Conservation (phyloP, 139 green algal species). For the Auxenochlorella protothecoides region DNA sequence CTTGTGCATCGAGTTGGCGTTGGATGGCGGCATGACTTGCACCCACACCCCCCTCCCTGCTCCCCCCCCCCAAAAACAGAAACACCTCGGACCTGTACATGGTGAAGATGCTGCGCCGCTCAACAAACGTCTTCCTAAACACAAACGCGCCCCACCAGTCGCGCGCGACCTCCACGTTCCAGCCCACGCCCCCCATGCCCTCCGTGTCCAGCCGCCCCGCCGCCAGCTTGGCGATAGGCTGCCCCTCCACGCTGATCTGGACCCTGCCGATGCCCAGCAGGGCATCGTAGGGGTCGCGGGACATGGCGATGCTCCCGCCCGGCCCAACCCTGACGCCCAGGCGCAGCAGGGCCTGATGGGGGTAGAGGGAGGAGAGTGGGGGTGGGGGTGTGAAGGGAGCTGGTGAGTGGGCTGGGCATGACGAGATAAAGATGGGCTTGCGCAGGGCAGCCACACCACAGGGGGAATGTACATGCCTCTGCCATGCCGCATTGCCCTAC, state of each 20-base stretch:
- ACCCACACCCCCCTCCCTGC: neutral
- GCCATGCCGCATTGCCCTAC: no score
- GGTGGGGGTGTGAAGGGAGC: no score
- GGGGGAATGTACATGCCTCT: no score
- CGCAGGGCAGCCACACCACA: no score
- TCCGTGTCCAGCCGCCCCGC: conserved; percentile 4
- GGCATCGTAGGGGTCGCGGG: conserved; percentile 19
- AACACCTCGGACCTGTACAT: conserved; percentile 20
- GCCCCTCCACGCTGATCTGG: neutral
- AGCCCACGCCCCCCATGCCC: conserved; percentile 2
- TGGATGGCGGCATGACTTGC: neutral
- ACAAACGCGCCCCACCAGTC: conserved; percentile 30
- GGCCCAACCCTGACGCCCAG: conserved; percentile 17
- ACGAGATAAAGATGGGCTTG: no score
- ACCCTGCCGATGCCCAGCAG: conserved; percentile 16
- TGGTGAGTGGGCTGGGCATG: neutral
- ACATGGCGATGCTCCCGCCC: conserved; percentile 7
- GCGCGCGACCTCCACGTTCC: conserved; percentile 11
- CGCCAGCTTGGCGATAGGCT: no score
- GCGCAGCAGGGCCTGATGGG: conserved; percentile 11
- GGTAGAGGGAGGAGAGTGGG: neutral
- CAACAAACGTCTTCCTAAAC: conserved; percentile 53
- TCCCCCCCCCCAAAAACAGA: neutral
- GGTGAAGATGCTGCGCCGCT: conserved; percentile 35
- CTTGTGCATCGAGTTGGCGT: no score